phyloP scores from a whole-genome alignment of 2,329 filamentous ascomycete species.

The Sporothrix globosa region DNA sequence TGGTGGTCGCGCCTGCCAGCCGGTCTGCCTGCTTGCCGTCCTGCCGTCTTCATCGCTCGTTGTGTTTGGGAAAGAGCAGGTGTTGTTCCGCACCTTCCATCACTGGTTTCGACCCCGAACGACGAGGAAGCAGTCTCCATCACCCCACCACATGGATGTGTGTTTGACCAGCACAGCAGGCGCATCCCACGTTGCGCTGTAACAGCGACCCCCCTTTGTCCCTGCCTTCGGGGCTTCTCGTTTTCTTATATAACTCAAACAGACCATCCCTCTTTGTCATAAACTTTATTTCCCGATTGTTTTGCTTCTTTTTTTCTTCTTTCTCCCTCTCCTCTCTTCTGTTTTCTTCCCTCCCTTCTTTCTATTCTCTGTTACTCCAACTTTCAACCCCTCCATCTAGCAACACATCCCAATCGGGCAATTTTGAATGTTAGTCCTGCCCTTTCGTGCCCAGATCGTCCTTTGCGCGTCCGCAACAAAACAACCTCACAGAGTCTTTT shows the following conservation, averaged over 20 bases:
- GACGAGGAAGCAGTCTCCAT: not conserved
- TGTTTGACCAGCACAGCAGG: not conserved
- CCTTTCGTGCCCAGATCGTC: not conserved
- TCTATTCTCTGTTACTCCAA: not conserved
- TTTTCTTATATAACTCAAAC: conserved; percentile 22
- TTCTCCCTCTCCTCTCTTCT: not conserved
- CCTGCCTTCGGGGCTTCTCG: not conserved
- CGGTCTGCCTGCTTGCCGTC: not conserved
- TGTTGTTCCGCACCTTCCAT: conserved; percentile 13
- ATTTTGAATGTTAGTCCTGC: not conserved
- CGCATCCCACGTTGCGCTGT: conserved; percentile 9
- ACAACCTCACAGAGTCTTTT: not conserved
- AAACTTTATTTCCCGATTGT: conserved; percentile 11
- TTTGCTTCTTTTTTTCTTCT: not conserved
- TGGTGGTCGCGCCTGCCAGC: no score
- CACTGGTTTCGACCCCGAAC: not conserved
- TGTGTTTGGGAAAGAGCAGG: not conserved
- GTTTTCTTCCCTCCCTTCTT: not conserved
- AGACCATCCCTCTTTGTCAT: not conserved
- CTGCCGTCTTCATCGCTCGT: not conserved
- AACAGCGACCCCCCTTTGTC: conserved; percentile 10
- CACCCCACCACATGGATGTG: not conserved
- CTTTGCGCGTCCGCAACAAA: no score
- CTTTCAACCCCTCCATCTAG: not conserved
- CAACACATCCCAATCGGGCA: conserved; percentile 24